Evolutionary conservation across 164 flowering plant genomes (phyloP).

Genomic region (Chloranthus sessilifolius): DNA sequence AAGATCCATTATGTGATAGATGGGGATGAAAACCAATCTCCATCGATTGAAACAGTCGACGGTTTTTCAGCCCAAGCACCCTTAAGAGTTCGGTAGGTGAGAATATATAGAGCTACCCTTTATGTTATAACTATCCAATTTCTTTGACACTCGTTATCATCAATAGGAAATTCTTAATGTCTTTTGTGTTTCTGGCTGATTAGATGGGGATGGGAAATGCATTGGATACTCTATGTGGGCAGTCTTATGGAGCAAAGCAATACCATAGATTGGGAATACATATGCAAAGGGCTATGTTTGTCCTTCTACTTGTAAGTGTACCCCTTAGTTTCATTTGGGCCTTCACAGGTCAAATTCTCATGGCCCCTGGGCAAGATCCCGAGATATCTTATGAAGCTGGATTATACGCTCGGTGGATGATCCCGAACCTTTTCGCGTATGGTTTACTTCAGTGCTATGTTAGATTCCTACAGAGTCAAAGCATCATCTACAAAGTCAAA

Average conservation of each 20-base stretch:
- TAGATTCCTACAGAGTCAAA: conserved; percentile 19
- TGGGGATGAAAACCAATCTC: no score
- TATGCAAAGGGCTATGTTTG: conserved; percentile 19
- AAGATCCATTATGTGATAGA: no score
- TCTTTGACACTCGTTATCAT: no score
- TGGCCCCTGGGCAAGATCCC: conserved; percentile 15
- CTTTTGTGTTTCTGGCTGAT: no score
- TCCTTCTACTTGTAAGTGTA: conserved; percentile 11
- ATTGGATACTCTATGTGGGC: conserved; percentile 27
- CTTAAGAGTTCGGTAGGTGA: no score
- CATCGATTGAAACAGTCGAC: no score
- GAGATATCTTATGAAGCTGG: conserved; percentile 21
- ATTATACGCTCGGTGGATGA: conserved; percentile 18
- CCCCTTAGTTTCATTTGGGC: conserved; percentile 22
- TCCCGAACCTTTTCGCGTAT: conserved; percentile 23
- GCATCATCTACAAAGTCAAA: no score
- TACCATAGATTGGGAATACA: conserved; percentile 20
- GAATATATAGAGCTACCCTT: no score
- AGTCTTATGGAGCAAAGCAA: conserved; percentile 23
- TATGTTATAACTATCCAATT: no score
- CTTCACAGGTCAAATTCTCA: conserved; percentile 16
- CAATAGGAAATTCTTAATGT: neutral
- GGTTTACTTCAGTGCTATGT: conserved; percentile 19
- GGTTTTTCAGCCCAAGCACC: no score
- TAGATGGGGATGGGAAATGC: conserved; percentile 53